Evolutionary conservation across 1,139 yeast species (phyloP).

Genomic region (Candida pseudoviswanathii): DNA sequence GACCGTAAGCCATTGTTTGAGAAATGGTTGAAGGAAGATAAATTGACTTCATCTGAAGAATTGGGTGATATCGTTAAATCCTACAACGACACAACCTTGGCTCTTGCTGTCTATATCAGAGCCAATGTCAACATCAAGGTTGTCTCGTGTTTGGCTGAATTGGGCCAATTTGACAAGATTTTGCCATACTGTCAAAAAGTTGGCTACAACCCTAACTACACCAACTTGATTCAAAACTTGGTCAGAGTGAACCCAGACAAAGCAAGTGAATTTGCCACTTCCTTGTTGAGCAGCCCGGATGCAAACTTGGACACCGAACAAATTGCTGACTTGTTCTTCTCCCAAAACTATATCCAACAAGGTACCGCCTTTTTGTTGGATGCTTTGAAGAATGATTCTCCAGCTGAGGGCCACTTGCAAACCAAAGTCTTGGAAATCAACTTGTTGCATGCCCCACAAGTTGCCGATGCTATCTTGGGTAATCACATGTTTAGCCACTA

Average conservation of each 20-base stretch:
- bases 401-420: slow-evolving; percentile 95
- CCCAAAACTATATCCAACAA: slow-evolving; percentile 94
- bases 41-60: slow-evolving; percentile 91
- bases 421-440: slow-evolving; percentile 93
- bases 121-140: slow-evolving; percentile 88
- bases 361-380: slow-evolving; percentile 98
- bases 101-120: slow-evolving; percentile 88
- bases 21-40: slow-evolving; percentile 95
- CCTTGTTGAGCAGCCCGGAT: slow-evolving; percentile 66
- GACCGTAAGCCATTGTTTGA: slow-evolving; percentile 93
- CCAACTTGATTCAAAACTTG: slow-evolving; percentile 86
- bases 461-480: slow-evolving; percentile 97
- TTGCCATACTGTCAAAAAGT: slow-evolving; percentile 92
- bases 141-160: slow-evolving; percentile 88
- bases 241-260: slow-evolving; percentile 95
- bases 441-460: slow-evolving; percentile 96
- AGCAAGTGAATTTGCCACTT: slow-evolving; percentile 95
- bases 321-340: slow-evolving; percentile 89
- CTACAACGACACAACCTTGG: slow-evolving; percentile 74
- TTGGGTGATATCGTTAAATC: slow-evolving; percentile 95
- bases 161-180: slow-evolving; percentile 95
- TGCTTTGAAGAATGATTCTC: slow-evolving; percentile 91
- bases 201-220: slow-evolving; percentile 85
- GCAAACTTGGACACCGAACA: slow-evolving; percentile 78
- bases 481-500: slow-evolving; percentile 95